Evolutionary conservation across 495 filamentous ascomycete genomes (phyloP).

Genomic region (Penicillium silybi): DNA sequence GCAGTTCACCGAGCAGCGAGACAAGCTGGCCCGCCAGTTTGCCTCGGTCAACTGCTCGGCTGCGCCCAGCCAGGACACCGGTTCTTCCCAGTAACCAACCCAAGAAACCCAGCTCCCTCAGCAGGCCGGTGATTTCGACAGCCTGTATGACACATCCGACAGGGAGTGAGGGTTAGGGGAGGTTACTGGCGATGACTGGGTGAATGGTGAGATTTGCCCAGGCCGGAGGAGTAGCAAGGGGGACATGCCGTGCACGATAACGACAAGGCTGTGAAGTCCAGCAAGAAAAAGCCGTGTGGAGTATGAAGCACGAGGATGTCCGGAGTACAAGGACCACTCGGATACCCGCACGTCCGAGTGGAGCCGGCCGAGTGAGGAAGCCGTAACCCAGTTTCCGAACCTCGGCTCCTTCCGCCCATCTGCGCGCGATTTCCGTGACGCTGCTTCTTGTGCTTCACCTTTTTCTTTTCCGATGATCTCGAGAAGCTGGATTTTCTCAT

Average conservation of each 20-base stretch:
- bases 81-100: neutral
- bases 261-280: neutral
- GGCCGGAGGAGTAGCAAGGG: neutral
- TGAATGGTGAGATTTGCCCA: neutral
- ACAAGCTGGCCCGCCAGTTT: neutral
- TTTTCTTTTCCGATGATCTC: neutral
- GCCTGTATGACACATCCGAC: neutral
- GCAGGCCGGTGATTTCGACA: neutral
- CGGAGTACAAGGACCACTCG: neutral
- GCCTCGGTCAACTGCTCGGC: neutral
- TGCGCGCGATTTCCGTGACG: conserved; percentile 5
- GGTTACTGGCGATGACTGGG: neutral
- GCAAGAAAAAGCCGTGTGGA: neutral
- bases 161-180: neutral
- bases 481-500: conserved; percentile 12
- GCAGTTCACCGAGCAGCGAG: neutral
- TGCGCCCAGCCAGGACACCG: too few relatives aligned
- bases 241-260: neutral
- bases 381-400: conserved; percentile 19
- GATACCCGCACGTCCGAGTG: neutral
- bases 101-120: neutral
- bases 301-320: neutral
- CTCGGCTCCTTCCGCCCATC: conserved; percentile 18
- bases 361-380: conserved; percentile 11
- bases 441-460: neutral